A percentile compares a stretch with the other conserved stretches of the same genome.
Conservation (phyloP, 495 filamentous ascomycete genomes). For the Hypoxylon intermedium region DNA sequence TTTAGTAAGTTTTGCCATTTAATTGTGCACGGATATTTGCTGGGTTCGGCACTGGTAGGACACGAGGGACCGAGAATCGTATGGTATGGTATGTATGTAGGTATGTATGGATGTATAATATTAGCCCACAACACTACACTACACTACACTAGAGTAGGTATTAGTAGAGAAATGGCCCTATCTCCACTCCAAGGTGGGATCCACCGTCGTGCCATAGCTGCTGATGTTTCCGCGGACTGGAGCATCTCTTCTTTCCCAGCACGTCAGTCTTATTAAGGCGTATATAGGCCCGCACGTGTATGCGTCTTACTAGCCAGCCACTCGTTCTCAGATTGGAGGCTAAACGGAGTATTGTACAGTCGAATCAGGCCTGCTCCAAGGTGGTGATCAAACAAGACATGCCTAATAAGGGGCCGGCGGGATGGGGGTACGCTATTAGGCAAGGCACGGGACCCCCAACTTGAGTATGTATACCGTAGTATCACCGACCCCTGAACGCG, state of each 20-base stretch:
- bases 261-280: constrained; percentile 7
- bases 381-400: neutral
- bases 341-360: constrained; percentile 27
- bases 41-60: neutral
- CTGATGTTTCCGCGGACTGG: neutral
- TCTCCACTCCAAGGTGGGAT: constrained; percentile 21
- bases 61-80: neutral
- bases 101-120: too few relatives aligned
- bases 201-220: constrained; percentile 10
- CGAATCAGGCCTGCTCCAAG: constrained; percentile 12
- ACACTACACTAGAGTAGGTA: too few relatives aligned
- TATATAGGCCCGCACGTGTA: constrained; percentile 6
- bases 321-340: constrained; percentile 15
- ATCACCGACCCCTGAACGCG: constrained; percentile 10
- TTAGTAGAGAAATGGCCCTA: neutral
- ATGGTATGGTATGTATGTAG: too few relatives aligned
- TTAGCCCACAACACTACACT: constrained; percentile 10
- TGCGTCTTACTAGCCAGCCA: too few relatives aligned
- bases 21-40: neutral
- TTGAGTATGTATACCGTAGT: constrained; percentile 26
- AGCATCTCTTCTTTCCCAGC: constrained; percentile 1
- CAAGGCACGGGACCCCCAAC: constrained; percentile 33
- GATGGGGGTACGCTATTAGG: constrained; percentile 32
- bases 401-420: constrained; percentile 19
- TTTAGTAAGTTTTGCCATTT: too few relatives aligned